Percentiles rank a stretch among this genome's conserved stretches.
Evolutionary conservation across 129 eudicot species (phyloP).

Genomic region (Chrysanthemum seticuspe): DNA sequence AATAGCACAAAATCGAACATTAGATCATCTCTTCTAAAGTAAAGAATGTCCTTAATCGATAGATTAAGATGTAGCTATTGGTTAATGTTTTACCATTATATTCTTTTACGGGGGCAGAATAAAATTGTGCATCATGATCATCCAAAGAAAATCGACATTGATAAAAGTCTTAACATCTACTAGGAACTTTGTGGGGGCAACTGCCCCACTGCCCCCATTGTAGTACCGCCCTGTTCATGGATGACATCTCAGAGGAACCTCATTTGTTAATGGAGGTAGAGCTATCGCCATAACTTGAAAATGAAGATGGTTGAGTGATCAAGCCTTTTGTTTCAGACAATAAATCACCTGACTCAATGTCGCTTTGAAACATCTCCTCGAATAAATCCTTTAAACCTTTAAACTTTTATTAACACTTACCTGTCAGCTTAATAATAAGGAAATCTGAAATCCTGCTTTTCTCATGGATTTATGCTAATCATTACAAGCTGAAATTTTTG

Average conservation of each 20-base stretch:
- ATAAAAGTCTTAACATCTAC: too few relatives aligned
- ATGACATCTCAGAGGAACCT: conserved; percentile 37
- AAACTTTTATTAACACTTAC: conserved; percentile 46
- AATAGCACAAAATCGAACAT: too few relatives aligned
- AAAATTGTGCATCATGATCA: too few relatives aligned
- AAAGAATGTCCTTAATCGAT: too few relatives aligned
- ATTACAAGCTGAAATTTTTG: too few relatives aligned
- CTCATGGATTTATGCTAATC: background rate
- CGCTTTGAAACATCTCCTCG: conserved; percentile 66
- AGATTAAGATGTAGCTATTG: too few relatives aligned
- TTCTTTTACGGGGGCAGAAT: too few relatives aligned
- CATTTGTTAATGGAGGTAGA: conserved; percentile 38
- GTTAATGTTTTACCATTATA: too few relatives aligned
- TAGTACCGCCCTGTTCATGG: background rate
- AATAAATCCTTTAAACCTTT: conserved; percentile 63
- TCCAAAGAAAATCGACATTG: too few relatives aligned
- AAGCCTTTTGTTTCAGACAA: conserved; percentile 22
- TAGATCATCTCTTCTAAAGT: too few relatives aligned
- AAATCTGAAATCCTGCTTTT: background rate
- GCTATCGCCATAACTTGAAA: conserved; percentile 31
- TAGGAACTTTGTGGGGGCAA: too few relatives aligned
- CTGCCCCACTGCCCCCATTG: too few relatives aligned
- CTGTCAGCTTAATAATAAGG: conserved; percentile 22
- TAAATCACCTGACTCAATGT: conserved; percentile 20
- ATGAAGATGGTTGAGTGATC: conserved; percentile 30